These are phyloP conservation scores for Glarea lozoyensis DNA, from an alignment of 495 filamentous ascomycete species.

Conservation along the genomic window DNA sequence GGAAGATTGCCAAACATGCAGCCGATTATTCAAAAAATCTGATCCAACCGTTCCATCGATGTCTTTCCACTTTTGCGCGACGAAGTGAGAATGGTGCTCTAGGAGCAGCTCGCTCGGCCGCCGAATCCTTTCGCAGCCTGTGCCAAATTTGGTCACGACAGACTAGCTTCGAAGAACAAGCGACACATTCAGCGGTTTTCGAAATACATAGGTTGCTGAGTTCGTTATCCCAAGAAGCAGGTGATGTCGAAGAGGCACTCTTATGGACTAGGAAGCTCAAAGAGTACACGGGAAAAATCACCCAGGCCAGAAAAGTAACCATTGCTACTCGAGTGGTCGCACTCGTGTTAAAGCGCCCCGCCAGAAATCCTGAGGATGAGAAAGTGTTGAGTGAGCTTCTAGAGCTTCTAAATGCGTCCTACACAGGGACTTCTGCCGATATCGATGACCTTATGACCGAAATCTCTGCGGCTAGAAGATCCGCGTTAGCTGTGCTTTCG, in stretches of 20 bases:
- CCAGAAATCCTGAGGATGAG: conserved; percentile 25
- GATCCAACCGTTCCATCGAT: conserved; percentile 58
- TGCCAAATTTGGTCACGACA: conserved; percentile 6
- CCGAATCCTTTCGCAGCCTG: conserved; percentile 5
- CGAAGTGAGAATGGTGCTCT: conserved; percentile 23
- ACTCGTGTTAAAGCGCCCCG: conserved; percentile 30
- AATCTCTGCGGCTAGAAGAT: conserved; percentile 53
- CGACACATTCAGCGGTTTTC: conserved; percentile 2
- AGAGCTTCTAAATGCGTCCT: conserved; percentile 41
- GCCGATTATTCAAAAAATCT: conserved; percentile 62
- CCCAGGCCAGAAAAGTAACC: conserved; percentile 32
- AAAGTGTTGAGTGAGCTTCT: conserved; percentile 36
- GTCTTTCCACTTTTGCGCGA: conserved; percentile 51
- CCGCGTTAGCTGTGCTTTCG: conserved; percentile 44
- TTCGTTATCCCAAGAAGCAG: conserved; percentile 34
- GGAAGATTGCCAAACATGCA: conserved; percentile 62
- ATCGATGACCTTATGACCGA: conserved; percentile 63
- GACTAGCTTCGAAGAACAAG: conserved; percentile 1
- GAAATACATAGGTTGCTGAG: conserved; percentile 24
- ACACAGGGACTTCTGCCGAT: conserved; percentile 54
- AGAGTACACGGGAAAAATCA: conserved; percentile 18
- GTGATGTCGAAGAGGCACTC: conserved; percentile 34
- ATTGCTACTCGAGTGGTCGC: conserved; percentile 34
- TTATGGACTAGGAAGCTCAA: conserved; percentile 36
- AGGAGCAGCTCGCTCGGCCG: conserved; percentile 9